Evolutionary conservation across 352 stramenopile genomes (phyloP), one percentile per base, ranked within the genome.

Genomic region (Saprolegnia parasitica): DNA sequence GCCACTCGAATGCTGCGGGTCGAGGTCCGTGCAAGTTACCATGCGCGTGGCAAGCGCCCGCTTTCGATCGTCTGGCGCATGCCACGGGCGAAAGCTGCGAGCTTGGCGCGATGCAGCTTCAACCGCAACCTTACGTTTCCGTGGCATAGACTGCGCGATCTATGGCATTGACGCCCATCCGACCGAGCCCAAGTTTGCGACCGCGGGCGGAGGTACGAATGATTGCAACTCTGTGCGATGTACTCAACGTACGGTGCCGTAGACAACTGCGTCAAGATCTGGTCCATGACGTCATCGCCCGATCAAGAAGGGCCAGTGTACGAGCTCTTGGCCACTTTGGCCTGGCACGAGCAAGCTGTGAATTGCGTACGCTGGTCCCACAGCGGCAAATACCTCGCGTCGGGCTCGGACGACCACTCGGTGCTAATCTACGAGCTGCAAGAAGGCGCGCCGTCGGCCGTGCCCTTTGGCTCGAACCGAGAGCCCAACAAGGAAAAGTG

Each of bases 211-310:
- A 76, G 81, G 81, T 89, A 29, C 49, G 65, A 6, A 0, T 52
- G 49, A 45, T 50, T 24, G 26, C 37, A 15, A 32, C 11, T 50
- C 0, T 57, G 23, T 29, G 1, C 52, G 1, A 42, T 32, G 56
- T 55, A 68, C 35, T 29, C 3, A 32, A 54, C 0, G 54, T 37
- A 55, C 23, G 20, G 5, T 67, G 16, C 49, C 0, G 29, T 71
- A 86, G 87, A 93, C 74, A 90, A 89, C 56, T 77, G 75, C 35
- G 85, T 95, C 37, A 93, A 93, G 73, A 86, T 95, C 58, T 95
- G 87, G 87, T 91, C 87, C 39, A 60, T 93, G 15, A 71, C 78
- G 47, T 39, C 50, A 9, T 5, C 55, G 10, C 39, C 55, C 0
- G 66, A 68, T 35, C 42, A 42, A 24, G 37, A 56, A 24, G 49